Evolutionary conservation across 129 eudicot species (phyloP).

Genomic region (Apium graveolens): DNA sequence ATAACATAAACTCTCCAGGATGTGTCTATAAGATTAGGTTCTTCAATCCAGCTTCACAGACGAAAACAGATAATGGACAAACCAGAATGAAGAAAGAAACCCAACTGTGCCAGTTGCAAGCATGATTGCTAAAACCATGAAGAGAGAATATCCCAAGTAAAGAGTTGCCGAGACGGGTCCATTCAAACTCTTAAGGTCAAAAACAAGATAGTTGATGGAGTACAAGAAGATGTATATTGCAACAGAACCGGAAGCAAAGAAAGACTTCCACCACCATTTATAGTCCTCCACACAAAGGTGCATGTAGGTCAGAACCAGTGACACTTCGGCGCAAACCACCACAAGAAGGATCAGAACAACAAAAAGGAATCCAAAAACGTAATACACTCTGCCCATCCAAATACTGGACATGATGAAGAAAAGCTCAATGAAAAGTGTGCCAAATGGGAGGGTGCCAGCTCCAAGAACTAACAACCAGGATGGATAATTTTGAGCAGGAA

Average conservation of each 20-base stretch:
- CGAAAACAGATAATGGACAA: conserved; percentile 81
- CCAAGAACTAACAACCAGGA: conserved; percentile 91
- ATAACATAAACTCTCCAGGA: conserved; percentile 1
- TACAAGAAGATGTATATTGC: conserved; percentile 75
- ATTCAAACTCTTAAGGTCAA: conserved; percentile 76
- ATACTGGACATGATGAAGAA: conserved; percentile 89
- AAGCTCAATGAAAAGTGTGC: conserved; percentile 85
- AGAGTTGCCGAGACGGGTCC: conserved; percentile 88
- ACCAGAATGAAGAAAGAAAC: conserved; percentile 78
- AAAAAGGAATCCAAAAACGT: conserved; percentile 72
- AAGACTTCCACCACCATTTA: conserved; percentile 94
- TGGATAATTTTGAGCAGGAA: conserved; percentile 78
- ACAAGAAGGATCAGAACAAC: conserved; percentile 68
- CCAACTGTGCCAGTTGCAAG: conserved; percentile 88
- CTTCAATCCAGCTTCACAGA: conserved; percentile 66
- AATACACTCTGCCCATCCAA: conserved; percentile 92
- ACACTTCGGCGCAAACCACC: conserved; percentile 85
- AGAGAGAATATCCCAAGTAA: conserved; percentile 76
- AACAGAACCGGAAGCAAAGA: conserved; percentile 85
- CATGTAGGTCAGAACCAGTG: conserved; percentile 79
- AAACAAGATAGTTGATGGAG: conserved; percentile 69
- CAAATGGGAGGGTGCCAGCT: conserved; percentile 88
- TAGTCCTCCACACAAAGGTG: conserved; percentile 95
- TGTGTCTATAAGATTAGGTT: background rate
- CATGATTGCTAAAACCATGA: conserved; percentile 85